Conservation (phyloP, 169 alveolate genomes). For the Plasmodium sp. region DNA sequence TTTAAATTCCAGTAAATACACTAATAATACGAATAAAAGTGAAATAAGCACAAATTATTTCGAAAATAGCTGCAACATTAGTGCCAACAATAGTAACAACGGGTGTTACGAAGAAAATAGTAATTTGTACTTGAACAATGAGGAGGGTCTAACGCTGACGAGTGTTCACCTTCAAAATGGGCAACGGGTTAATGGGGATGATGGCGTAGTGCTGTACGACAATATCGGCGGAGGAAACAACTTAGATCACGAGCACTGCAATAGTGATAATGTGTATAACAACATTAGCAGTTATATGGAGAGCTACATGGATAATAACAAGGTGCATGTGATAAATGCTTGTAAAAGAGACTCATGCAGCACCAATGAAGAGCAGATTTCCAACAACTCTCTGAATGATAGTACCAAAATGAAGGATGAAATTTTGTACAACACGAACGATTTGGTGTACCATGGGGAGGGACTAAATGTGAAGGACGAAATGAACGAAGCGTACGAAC, state of each 20-base stretch:
- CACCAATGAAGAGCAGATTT: slow-evolving; percentile 32
- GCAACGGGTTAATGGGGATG: slow-evolving; percentile 7
- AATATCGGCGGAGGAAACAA: slow-evolving; percentile 16
- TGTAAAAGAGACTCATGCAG: slow-evolving; percentile 30
- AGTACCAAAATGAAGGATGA: slow-evolving; percentile 5
- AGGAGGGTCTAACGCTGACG: slow-evolving; percentile 26
- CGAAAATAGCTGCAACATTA: slow-evolving; percentile 50
- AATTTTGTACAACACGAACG: slow-evolving; percentile 5
- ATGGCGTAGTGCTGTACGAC: background rate
- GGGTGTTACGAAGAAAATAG: slow-evolving; percentile 30
- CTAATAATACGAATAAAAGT: slow-evolving; percentile 36
- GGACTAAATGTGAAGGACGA: slow-evolving; percentile 24
- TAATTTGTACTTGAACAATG: slow-evolving; percentile 16
- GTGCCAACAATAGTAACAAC: slow-evolving; percentile 40
- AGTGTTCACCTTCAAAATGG: slow-evolving; percentile 23
- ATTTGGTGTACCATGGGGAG: background rate
- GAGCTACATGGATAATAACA: slow-evolving; percentile 25
- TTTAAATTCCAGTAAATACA: background rate
- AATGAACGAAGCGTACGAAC: slow-evolving; percentile 27
- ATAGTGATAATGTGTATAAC: slow-evolving; percentile 42
- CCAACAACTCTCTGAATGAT: slow-evolving; percentile 10
- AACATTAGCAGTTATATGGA: slow-evolving; percentile 21
- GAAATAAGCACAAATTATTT: slow-evolving; percentile 56
- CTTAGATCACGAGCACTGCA: slow-evolving; percentile 3
- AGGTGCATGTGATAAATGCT: slow-evolving; percentile 1